Evolutionary conservation across 1,284 basidiomycete species (phyloP), one percentile per base, ranked within the genome.

Genomic region (Marasmius sp.): DNA sequence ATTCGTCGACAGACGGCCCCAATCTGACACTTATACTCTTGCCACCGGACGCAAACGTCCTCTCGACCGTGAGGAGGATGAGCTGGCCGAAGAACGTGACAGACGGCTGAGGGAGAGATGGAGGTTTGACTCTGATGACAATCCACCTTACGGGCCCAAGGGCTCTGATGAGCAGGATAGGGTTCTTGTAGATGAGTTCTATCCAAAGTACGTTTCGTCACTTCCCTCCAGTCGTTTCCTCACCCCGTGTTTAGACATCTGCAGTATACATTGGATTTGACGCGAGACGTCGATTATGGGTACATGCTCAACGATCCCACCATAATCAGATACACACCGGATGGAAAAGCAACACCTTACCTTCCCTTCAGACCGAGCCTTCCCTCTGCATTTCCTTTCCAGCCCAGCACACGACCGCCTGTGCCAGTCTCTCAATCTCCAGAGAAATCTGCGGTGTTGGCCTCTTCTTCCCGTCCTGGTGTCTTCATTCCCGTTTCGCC

Each of bases 1-100:
- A n/a, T 77, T 87, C 64, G 69, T 97, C 8, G 95, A 97, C 74
- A 85, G 95, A 50, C 85, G 89, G 9, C 75, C 80, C 57, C 64
- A 39, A 61, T 65, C 12, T 6, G 64, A 69, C n/a, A 62, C 73
- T 58, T 34, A 47, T 58, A 20, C 53, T 36, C 16, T 37, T 9
- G 20, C 34, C n/a, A 33, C 33, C n/a, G 8, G 27, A 58, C 38
- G 47, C 9, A 55, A 59, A 12, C 55, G 63, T 34, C 57, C 61
- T 27, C 49, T 54, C 12, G 60, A 53, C 18, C 73, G 74, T 22
- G 70, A 77, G 16, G 72, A 77, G 11, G 38, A 45, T 22, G 43
- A 45, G 7, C 38, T 14, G 6, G 79, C 79, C 27, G 71, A 70
- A 58, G 83, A 83, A 64, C 69, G 71, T 20, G 66, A 72, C 16